Evolutionary conservation across 2,329 filamentous ascomycete species (phyloP).

Genomic region (Verticillium albo-atrum): DNA sequence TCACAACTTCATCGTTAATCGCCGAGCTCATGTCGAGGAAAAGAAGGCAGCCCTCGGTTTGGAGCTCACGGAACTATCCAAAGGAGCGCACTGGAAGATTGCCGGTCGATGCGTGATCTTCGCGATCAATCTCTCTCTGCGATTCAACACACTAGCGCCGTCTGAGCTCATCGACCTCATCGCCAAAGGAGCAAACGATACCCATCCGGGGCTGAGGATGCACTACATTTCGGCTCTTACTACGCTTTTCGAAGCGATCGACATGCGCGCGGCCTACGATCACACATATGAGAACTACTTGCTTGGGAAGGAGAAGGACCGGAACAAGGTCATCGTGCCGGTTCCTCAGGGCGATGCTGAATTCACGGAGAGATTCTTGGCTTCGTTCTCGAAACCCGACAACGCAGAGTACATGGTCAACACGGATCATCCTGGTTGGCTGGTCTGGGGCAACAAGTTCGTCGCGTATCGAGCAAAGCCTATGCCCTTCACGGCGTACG

Average conservation of each 20-base stretch:
- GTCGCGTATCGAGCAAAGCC: conserved; percentile 73
- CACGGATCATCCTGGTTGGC: conserved; percentile 88
- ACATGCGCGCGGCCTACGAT: conserved; percentile 78
- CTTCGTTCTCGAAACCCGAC: conserved; percentile 68
- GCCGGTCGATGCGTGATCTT: conserved; percentile 86
- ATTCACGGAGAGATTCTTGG: conserved; percentile 76
- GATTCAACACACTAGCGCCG: conserved; percentile 85
- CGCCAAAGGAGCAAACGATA: conserved; percentile 77
- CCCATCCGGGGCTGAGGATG: conserved; percentile 78
- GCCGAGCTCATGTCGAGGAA: conserved; percentile 72
- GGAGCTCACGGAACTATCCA: conserved; percentile 74
- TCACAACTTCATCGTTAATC: conserved; percentile 68
- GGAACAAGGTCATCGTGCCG: conserved; percentile 69
- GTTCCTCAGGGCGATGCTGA: conserved; percentile 70
- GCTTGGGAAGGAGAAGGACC: conserved; percentile 70
- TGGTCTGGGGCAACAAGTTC: conserved; percentile 90
- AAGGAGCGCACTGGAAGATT: conserved; percentile 91
- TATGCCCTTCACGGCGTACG: conserved; percentile 64
- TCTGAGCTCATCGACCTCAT: conserved; percentile 79
- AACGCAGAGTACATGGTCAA: conserved; percentile 85
- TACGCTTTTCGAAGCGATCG: conserved; percentile 74
- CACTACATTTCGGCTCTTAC: conserved; percentile 79
- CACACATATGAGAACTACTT: conserved; percentile 88
- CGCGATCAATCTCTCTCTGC: conserved; percentile 81
- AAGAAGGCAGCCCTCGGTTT: conserved; percentile 78